Evolutionary conservation across 169 alveolate genomes (phyloP).

Genomic region (Cryptosporidium tyzzeri): DNA sequence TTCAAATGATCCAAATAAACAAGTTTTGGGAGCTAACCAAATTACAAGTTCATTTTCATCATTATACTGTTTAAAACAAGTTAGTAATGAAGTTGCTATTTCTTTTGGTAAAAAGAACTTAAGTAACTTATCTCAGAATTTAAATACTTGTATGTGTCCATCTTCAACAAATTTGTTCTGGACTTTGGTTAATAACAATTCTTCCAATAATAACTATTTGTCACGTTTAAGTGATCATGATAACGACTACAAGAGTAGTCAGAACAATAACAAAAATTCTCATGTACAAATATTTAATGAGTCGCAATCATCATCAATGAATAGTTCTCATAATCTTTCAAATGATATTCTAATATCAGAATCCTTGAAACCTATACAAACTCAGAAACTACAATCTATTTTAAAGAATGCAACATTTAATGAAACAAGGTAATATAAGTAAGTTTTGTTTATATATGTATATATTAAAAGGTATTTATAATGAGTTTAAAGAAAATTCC

Average conservation of each 20-base stretch:
- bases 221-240: not conserved
- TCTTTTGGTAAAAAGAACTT: slow-evolving; percentile 8
- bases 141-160: slow-evolving; percentile 72
- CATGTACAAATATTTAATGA: not conserved
- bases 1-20: not conserved
- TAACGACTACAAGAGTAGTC: not conserved
- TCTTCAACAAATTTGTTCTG: slow-evolving; percentile 24
- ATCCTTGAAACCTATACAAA: slow-evolving; percentile 49
- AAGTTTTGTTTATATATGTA: not conserved
- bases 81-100: not conserved
- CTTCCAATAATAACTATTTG: not conserved
- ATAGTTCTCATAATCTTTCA: not conserved
- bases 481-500: not conserved
- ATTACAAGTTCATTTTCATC: slow-evolving; percentile 25
- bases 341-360: not conserved
- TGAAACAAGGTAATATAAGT: not conserved
- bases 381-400: slow-evolving; percentile 64
- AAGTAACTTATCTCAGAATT: not conserved
- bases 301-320: not conserved
- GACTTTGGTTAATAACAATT: not conserved
- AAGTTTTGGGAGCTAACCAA: not conserved
- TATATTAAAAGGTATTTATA: not conserved
- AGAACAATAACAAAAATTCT: not conserved
- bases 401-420: not conserved
- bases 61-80: slow-evolving; percentile 11